These are phyloP conservation scores for Chlorociboria aeruginascens DNA, from an alignment of 495 filamentous ascomycete genomes.

Conservation along the genomic window DNA sequence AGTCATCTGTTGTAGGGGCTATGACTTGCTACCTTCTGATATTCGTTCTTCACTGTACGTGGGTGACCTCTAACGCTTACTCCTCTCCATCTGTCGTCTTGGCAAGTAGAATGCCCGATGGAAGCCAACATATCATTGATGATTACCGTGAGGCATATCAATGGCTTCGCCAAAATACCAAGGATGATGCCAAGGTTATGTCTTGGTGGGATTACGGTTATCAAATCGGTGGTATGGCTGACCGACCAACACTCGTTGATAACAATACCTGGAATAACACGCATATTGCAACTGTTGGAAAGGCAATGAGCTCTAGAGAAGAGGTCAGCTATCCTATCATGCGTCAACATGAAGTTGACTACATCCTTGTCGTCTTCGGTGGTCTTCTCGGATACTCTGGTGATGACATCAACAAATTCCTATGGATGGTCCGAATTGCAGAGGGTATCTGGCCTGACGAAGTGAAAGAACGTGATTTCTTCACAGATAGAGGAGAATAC, in stretches of 20 bases:
- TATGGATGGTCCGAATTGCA: conserved; percentile 99
- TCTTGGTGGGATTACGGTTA: conserved; percentile 99
- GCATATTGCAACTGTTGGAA: conserved; percentile 97
- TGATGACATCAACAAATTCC: conserved; percentile 99
- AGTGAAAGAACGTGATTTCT: conserved; percentile 94
- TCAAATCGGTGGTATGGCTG: conserved; percentile 99
- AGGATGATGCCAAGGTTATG: conserved; percentile 95
- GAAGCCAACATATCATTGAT: conserved; percentile 96
- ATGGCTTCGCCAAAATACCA: conserved; percentile 96
- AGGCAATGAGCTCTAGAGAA: conserved; percentile 96
- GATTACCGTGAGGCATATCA: conserved; percentile 99
- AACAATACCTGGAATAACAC: conserved; percentile 99
- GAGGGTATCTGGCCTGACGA: conserved; percentile 99
- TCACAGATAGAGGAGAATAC: conserved; percentile 92
- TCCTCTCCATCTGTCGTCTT: conserved; percentile 96
- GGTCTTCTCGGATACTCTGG: conserved; percentile 96
- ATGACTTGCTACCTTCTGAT: conserved; percentile 73
- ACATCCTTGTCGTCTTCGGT: conserved; percentile 94
- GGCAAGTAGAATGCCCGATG: conserved; percentile 84
- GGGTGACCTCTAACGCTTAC: conserved; percentile 98
- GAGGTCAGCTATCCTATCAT: conserved; percentile 98
- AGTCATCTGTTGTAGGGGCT: conserved; percentile 55
- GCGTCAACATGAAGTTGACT: conserved; percentile 96
- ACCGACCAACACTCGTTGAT: conserved; percentile 92
- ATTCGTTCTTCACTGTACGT: conserved; percentile 96